A percentile compares a stretch with the other conserved stretches of the same genome.
These are phyloP conservation scores for Fusarium transvaalense DNA, from an alignment of 2,329 filamentous ascomycete species.

Conservation along the genomic window DNA sequence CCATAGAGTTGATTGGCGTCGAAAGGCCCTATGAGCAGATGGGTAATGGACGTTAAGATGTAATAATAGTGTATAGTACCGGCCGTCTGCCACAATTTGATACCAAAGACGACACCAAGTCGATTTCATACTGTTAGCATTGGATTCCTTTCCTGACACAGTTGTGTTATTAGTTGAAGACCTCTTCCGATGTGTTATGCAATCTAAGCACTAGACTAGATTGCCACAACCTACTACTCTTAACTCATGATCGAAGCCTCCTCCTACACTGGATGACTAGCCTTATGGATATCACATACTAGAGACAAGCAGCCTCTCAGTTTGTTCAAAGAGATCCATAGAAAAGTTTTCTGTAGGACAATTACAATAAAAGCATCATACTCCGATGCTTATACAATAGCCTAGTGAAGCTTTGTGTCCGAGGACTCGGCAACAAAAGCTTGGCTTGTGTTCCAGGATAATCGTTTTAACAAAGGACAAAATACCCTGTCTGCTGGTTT, in stretches of 20 bases:
- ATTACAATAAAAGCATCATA: too few relatives aligned
- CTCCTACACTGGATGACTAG: neutral
- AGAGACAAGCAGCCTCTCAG: neutral
- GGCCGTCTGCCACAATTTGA: constrained; percentile 8
- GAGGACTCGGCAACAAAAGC: too few relatives aligned
- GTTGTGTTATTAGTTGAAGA: neutral
- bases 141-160: neutral
- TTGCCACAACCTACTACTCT: too few relatives aligned
- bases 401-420: too few relatives aligned
- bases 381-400: too few relatives aligned
- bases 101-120: neutral
- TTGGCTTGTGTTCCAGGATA: too few relatives aligned
- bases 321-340: too few relatives aligned
- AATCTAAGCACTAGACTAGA: too few relatives aligned
- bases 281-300: neutral
- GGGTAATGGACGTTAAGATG: constrained; percentile 1
- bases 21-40: neutral
- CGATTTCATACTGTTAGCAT: neutral
- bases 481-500: too few relatives aligned
- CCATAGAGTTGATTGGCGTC: neutral
- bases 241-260: neutral
- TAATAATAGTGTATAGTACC: constrained; percentile 33
- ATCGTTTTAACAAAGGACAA: too few relatives aligned
- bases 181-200: too few relatives aligned
- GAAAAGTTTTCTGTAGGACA: too few relatives aligned